These are phyloP conservation scores for Salvia splendens DNA, from an alignment of 257 asterid species.

Conservation along the genomic window DNA sequence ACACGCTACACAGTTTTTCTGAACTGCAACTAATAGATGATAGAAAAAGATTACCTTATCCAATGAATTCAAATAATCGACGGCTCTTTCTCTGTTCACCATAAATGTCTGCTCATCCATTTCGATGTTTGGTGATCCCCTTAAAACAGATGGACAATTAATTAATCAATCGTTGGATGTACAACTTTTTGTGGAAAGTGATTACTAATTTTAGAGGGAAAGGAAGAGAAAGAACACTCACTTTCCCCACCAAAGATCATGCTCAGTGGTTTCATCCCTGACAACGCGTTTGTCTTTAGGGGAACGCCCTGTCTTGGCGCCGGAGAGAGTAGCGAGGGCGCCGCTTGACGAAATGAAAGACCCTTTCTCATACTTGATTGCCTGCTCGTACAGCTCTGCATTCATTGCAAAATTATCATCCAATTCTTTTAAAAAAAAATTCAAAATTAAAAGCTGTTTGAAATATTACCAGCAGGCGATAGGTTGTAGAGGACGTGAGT, in stretches of 20 bases:
- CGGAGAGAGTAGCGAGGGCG: constrained; percentile 73
- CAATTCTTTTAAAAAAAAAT: neutral
- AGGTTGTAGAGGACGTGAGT: constrained; percentile 69
- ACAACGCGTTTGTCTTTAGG: constrained; percentile 85
- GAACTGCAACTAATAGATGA: neutral
- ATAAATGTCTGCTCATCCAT: constrained; percentile 95
- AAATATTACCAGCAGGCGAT: constrained; percentile 55
- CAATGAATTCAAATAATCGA: constrained; percentile 87
- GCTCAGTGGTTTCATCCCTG: constrained; percentile 54
- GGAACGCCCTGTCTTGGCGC: constrained; percentile 82
- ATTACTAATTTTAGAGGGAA: too few relatives aligned
- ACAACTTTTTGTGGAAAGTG: neutral
- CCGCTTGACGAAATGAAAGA: constrained; percentile 70
- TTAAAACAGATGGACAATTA: constrained; percentile 18
- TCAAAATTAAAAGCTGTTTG: neutral
- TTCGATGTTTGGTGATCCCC: constrained; percentile 96
- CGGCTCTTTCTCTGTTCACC: constrained; percentile 98
- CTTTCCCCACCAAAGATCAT: constrained; percentile 86
- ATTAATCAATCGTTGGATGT: neutral
- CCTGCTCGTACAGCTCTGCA: constrained; percentile 75
- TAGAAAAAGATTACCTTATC: constrained; percentile 59
- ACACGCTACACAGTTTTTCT: neutral
- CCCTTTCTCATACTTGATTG: constrained; percentile 64
- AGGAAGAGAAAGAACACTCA: constrained; percentile 24
- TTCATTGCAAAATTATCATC: constrained; percentile 1